Conservation (phyloP, 169 alveolate species). For the Plasmodium inui region DNA sequence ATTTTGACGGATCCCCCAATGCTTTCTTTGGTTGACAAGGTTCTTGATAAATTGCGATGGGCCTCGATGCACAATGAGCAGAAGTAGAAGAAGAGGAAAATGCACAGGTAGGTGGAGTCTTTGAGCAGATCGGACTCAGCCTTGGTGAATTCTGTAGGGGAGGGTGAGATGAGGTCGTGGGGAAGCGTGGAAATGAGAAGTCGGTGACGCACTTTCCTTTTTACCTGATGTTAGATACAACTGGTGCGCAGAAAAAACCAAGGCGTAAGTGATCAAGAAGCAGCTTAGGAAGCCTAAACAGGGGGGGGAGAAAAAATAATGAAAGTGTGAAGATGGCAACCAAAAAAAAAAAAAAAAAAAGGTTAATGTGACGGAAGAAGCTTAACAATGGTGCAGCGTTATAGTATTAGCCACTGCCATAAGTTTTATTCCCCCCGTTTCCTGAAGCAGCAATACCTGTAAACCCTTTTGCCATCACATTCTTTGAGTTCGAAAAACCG, state of each 20-base stretch:
- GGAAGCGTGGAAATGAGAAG: background rate
- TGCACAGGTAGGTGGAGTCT: slow-evolving; percentile 14
- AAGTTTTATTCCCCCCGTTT: background rate
- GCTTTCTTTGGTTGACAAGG: background rate
- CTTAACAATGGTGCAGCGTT: background rate
- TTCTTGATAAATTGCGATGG: slow-evolving; percentile 1
- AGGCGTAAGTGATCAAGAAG: slow-evolving; percentile 19
- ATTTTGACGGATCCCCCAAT: slow-evolving; percentile 19
- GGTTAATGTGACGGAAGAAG: background rate
- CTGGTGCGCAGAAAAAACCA: slow-evolving; percentile 11
- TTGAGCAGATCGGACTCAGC: background rate
- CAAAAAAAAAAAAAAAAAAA: background rate
- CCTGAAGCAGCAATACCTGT: slow-evolving; percentile 19
- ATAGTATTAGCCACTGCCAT: background rate
- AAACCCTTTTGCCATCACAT: slow-evolving; percentile 19
- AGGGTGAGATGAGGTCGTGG: background rate
- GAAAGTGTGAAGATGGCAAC: background rate
- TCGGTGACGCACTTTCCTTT: background rate
- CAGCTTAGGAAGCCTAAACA: slow-evolving; percentile 45
- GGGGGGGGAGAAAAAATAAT: background rate
- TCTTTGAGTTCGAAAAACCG: slow-evolving; percentile 14
- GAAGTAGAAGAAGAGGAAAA: slow-evolving; percentile 28
- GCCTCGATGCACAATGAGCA: slow-evolving; percentile 37
- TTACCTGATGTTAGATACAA: slow-evolving; percentile 20
- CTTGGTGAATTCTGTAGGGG: background rate